Evolutionary conservation across 257 asterid species (phyloP), one percentile per base, ranked within the genome.

Genomic region (Scutellaria minor): DNA sequence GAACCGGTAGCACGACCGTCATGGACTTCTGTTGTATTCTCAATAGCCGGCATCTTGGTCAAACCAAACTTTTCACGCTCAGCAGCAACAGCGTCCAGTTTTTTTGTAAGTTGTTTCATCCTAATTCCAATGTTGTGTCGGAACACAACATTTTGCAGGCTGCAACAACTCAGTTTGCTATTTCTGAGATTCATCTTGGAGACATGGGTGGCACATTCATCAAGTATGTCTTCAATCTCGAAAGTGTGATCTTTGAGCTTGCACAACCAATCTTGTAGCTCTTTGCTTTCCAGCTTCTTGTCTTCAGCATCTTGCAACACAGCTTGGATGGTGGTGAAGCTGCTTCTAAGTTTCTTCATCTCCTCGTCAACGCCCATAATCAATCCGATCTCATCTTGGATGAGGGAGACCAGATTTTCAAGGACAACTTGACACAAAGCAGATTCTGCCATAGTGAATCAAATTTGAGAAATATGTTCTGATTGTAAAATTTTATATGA

Each of bases 281-380:
- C 18, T 18, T 18, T 18, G 18, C 18, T 18, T 18, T 18, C 18
- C 18, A 18, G 18, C 18, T 71, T 77, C 65, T 53, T 66, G 52
- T 27, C 53, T 54, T 72, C 78, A 3, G 85, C 85, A 75, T 81
- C 85, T 47, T 66, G 74, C 1, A 81, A 18, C 27, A 79, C 86
- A 3, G 77, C 77, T 61, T 82, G 81, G 56, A 79, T 70, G 8
- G 80, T 58, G 27, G 76, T 57, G 20, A 77, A 48, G 47, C n/a
- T 59, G 65, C 82, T 77, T 6, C 65, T 51, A 5, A 82, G 80
- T 55, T 70, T 82, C 54, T 51, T 67, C 75, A 82, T 73, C 53
- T 82, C 82, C 5, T 61, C 22, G 9, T 73, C 42, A 0, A 66
- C 66, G 13, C 83, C 83, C 56, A 70, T 35, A n/a, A 82, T 46